Evolutionary conservation across 2,329 filamentous ascomycete species (phyloP), one percentile per base, ranked within the genome.

Genomic region (Xylariaceae sp.): DNA sequence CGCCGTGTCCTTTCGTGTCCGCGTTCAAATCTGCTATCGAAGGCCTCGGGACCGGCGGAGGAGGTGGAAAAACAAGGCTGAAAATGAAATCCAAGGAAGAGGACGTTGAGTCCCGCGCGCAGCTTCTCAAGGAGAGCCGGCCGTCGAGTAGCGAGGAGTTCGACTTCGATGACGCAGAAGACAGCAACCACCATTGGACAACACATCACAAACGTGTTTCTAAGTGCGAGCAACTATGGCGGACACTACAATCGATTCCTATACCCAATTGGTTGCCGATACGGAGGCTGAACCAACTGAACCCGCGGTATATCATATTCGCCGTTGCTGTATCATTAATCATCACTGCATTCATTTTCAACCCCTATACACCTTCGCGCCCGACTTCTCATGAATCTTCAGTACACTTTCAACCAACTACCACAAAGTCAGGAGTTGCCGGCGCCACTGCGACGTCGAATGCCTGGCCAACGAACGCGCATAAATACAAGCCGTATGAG

Each of bases 41-140:
- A 6, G 22, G 6, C 22, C 11, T 11, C 11, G 11, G 6, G 22
- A 26, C 6, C 6, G 22, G 22, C 22, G 22, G 22, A 26, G 22
- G 22, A 11, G 6, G 22, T 6, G 30, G 30, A 32, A 6, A 6
- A n/a, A 7, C 26, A 29, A 9, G 26, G 9, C n/a, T 9, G 24
- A 48, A 19, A 19, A 56, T 54, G 53, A 54, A 43, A 43, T 48
- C 45, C 38, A 18, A 43, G 18, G 48, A 51, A 26, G 45, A 46
- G 19, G 56, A 57, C 34, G 41, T 56, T 38, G 56, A 58, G 40
- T 56, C 50, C 16, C 29, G 50, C 4, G 51, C 53, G 26, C 47
- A 49, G 38, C 34, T 54, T 9, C 44, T 56, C 32, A 53, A 55
- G 43, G 45, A 56, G 24, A 47, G n/a, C 15, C 37, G 42, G 2